phyloP scores from a whole-genome alignment of 2,329 filamentous ascomycete genomes.

The Niveomyces coronatus region DNA sequence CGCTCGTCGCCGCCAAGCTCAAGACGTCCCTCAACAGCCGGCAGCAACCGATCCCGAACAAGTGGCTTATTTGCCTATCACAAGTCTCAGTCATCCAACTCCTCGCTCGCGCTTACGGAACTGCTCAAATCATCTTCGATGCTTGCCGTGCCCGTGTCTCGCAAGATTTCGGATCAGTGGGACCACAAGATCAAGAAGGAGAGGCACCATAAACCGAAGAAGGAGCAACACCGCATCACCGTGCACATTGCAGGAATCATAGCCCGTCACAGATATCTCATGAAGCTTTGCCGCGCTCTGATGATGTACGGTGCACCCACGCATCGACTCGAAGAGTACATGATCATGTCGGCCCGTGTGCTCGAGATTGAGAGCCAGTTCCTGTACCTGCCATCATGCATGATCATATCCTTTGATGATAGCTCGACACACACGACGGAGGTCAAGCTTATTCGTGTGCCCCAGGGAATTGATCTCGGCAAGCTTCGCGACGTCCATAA shows the following conservation, averaged over 20 bases:
- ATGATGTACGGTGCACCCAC: slow-evolving; percentile 90
- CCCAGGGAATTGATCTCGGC: slow-evolving; percentile 62
- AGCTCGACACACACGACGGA: slow-evolving; percentile 64
- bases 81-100: slow-evolving; percentile 30
- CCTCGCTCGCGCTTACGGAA: slow-evolving; percentile 37
- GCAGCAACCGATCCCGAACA: slow-evolving; percentile 23
- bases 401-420: slow-evolving; percentile 89
- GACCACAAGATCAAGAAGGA: slow-evolving; percentile 33
- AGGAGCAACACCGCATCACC: slow-evolving; percentile 36
- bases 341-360: slow-evolving; percentile 81
- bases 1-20: slow-evolving; percentile 30
- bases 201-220: slow-evolving; percentile 25
- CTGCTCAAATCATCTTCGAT: slow-evolving; percentile 45
- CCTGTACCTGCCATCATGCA: slow-evolving; percentile 81
- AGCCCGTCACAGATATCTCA: slow-evolving; percentile 69
- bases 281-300: slow-evolving; percentile 73
- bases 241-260: slow-evolving; percentile 58
- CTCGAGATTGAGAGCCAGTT: slow-evolving; percentile 85
- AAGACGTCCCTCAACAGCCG: slow-evolving; percentile 27
- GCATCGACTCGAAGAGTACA: slow-evolving; percentile 83
- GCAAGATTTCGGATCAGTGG: slow-evolving; percentile 33
- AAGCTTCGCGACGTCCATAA: slow-evolving; percentile 65
- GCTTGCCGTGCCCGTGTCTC: slow-evolving; percentile 37
- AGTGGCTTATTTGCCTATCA: slow-evolving; percentile 31
- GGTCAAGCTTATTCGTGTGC: slow-evolving; percentile 60